Base-by-base conservation (phyloP, 352 stramenopile species). In the Plasmopara halstedii region DNA sequence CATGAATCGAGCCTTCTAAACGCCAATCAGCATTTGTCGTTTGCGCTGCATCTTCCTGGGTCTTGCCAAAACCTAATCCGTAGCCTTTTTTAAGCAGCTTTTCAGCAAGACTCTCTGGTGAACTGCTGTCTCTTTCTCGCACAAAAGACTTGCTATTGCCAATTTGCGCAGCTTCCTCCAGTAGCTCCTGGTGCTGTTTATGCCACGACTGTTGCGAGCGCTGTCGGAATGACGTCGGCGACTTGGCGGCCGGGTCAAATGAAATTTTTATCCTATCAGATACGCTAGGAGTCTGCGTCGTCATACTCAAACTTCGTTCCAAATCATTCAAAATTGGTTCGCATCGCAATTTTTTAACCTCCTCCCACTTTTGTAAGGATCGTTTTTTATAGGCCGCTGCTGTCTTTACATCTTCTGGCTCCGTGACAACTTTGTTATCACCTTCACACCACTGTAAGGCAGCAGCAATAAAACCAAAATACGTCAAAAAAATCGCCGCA, bases 121-220 rank as follows among this genome's bases (percentile, higher is more conserved):
- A 33, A 3, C 14, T 37, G 29, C n/a, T 27, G 1, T 48, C 31
- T 6, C 34, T 42, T n/a, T 1, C 32, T 3, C 25, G 8, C 6
- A n/a, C 17, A 19, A 23, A 20, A 7, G 36, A 13, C 6, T 55
- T 51, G 2, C 35, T 39, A 40, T 60, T 35, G 3, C 25, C 49
- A 38, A 71, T 70, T 10, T 41, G 23, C 7, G 41, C 38, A n/a
- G 61, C 59, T 57, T 78, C 46, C 5, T 52, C 27, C 21, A 60
- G 48, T 26, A 88, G 45, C 31, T 70, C 43, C 4, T 76, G 53
- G 27, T 63, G 67, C 49, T 86, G 73, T 11, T 67, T 67, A 15
- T 58, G 70, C 77, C 77, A 88, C 43, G 73, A 86, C 22, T 77
- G 71, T 27, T 68, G 62, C 21, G 73, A 86, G 2, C 72, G 66